These are phyloP conservation scores for Pseudogymnoascus sp. DNA, from an alignment of 2,329 filamentous ascomycete genomes.

Conservation along the genomic window DNA sequence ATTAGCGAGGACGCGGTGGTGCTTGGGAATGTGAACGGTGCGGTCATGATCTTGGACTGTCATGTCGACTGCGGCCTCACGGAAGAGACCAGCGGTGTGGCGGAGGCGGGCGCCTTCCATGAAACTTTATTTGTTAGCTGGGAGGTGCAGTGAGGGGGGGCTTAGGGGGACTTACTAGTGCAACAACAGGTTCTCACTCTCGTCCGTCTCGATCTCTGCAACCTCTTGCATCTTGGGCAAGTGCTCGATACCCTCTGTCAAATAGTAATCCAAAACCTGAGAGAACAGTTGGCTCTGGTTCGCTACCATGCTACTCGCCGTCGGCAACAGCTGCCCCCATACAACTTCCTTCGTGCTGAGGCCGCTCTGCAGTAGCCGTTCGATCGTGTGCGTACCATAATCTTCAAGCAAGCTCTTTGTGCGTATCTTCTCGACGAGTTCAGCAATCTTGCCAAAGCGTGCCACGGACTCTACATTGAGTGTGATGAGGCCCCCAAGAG, in stretches of 20 bases:
- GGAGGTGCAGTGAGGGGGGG: not conserved
- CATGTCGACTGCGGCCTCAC: slow-evolving; percentile 36
- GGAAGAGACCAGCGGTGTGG: slow-evolving; percentile 53
- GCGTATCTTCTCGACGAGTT: slow-evolving; percentile 38
- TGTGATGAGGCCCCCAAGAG: slow-evolving; percentile 55
- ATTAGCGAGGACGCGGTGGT: slow-evolving; percentile 46
- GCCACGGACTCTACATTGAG: slow-evolving; percentile 52
- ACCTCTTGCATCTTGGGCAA: slow-evolving; percentile 53
- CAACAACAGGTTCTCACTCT: slow-evolving; percentile 55
- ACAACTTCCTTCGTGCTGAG: slow-evolving; percentile 58
- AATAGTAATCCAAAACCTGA: slow-evolving; percentile 65
- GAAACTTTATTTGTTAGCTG: slow-evolving; percentile 34
- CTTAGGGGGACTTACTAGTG: slow-evolving; percentile 37
- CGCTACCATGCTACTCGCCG: slow-evolving; percentile 57
- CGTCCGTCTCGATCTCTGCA: slow-evolving; percentile 45
- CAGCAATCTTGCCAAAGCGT: slow-evolving; percentile 46
- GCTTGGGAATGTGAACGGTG: slow-evolving; percentile 33
- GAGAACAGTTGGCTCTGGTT: slow-evolving; percentile 66
- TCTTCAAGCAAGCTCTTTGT: slow-evolving; percentile 46
- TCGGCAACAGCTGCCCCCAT: slow-evolving; percentile 38
- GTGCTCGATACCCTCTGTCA: slow-evolving; percentile 49
- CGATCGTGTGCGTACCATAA: slow-evolving; percentile 59
- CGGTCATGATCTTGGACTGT: slow-evolving; percentile 44
- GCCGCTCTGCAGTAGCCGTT: slow-evolving; percentile 55
- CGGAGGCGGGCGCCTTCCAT: slow-evolving; percentile 64